phyloP scores from a whole-genome alignment of 208 protist genomes.

The Lotmaria passim region DNA sequence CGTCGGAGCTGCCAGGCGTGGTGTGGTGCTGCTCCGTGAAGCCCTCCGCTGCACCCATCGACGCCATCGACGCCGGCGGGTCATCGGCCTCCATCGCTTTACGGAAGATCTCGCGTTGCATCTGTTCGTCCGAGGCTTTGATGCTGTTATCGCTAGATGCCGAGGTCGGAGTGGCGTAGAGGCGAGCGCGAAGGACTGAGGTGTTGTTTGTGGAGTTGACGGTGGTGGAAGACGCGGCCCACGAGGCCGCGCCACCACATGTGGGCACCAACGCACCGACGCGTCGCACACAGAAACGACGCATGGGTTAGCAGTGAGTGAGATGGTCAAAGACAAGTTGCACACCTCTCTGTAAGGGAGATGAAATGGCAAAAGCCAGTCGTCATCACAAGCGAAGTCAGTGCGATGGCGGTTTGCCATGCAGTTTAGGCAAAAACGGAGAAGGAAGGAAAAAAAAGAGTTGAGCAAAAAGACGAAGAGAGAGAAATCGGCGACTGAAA shows the following conservation, averaged over 20 bases:
- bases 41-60: background rate
- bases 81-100: background rate
- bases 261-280: background rate
- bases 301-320: background rate
- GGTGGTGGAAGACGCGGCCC: background rate
- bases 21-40: conserved; percentile 18
- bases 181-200: background rate
- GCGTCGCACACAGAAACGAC: background rate
- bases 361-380: too few relatives aligned
- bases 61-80: background rate
- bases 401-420: too few relatives aligned
- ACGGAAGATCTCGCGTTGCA: conserved; percentile 16
- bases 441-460: too few relatives aligned
- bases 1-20: conserved; percentile 46
- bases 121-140: background rate
- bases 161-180: background rate
- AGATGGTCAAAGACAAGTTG: background rate
- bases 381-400: too few relatives aligned
- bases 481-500: too few relatives aligned
- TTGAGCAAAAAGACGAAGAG: too few relatives aligned
- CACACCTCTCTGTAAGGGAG: too few relatives aligned
- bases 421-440: too few relatives aligned
- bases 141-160: background rate
- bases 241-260: background rate
- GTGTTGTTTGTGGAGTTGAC: background rate